phyloP scores from a whole-genome alignment of 2,329 filamentous ascomycete genomes.

The Apiospora kogelbergensis region DNA sequence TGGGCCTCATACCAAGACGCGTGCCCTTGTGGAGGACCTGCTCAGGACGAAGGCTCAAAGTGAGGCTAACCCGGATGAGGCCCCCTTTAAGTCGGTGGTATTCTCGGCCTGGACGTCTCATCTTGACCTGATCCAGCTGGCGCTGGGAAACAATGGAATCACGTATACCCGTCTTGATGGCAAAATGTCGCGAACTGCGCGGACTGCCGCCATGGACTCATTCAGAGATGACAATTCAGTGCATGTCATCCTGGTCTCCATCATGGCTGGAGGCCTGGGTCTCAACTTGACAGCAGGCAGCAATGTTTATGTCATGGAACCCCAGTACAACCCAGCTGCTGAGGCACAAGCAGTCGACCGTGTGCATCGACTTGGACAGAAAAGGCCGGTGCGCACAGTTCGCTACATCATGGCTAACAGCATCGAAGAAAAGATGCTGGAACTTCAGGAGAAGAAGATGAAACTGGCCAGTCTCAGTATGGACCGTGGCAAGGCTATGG shows the following conservation, averaged over 20 bases:
- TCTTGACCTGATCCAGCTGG: slow-evolving; percentile 86
- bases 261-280: slow-evolving; percentile 87
- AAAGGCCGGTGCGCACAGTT: slow-evolving; percentile 79
- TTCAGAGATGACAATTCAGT: slow-evolving; percentile 74
- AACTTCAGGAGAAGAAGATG: slow-evolving; percentile 89
- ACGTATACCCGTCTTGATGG: slow-evolving; percentile 83
- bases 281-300: slow-evolving; percentile 86
- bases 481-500: slow-evolving; percentile 52
- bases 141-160: slow-evolving; percentile 67
- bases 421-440: slow-evolving; percentile 92
- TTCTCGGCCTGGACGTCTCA: slow-evolving; percentile 97
- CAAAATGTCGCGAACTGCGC: slow-evolving; percentile 75
- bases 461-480: slow-evolving; percentile 85
- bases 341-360: slow-evolving; percentile 94
- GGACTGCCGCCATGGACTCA: slow-evolving; percentile 71
- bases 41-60: slow-evolving; percentile 63
- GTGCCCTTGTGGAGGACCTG: slow-evolving; percentile 75
- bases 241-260: slow-evolving; percentile 84
- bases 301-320: slow-evolving; percentile 95
- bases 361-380: slow-evolving; percentile 89
- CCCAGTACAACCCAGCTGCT: slow-evolving; percentile 93
- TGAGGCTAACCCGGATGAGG: slow-evolving; percentile 58
- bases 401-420: slow-evolving; percentile 88
- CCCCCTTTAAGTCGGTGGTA: slow-evolving; percentile 87
- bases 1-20: slow-evolving; percentile 91